Percentiles rank a stretch among this genome's conserved stretches.
Conservation (phyloP, 352 stramenopile genomes). For the Globisporangium paroecandrum region DNA sequence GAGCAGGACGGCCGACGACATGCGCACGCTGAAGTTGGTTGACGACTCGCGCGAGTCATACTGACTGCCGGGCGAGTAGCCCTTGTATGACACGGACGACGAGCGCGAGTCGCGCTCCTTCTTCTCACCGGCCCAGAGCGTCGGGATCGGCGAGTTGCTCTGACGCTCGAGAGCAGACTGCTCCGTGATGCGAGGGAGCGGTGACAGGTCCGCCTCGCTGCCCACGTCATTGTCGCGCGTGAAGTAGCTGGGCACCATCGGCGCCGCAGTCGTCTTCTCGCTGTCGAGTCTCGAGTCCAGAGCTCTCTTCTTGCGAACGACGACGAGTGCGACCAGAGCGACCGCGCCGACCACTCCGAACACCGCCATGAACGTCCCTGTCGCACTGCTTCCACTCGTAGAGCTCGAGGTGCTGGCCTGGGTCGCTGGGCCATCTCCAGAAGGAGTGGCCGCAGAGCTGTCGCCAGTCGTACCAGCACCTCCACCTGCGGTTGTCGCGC, state of each 20-base stretch:
- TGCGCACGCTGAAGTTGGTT: slow-evolving; percentile 15
- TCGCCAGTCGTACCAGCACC: slow-evolving; percentile 18
- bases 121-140: slow-evolving; percentile 27
- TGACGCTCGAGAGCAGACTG: slow-evolving; percentile 5
- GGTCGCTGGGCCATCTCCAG: not conserved
- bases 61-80: slow-evolving; percentile 13
- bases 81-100: slow-evolving; percentile 36
- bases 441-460: not conserved
- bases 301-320: slow-evolving; percentile 43
- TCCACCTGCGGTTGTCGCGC: slow-evolving; percentile 21
- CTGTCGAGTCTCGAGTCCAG: slow-evolving; percentile 43
- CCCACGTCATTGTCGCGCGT: slow-evolving; percentile 27
- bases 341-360: slow-evolving; percentile 43
- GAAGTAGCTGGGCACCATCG: slow-evolving; percentile 36
- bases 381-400: slow-evolving; percentile 28
- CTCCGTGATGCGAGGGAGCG: slow-evolving; percentile 15
- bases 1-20: slow-evolving; percentile 43
- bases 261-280: slow-evolving; percentile 40
- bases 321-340: slow-evolving; percentile 41
- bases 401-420: slow-evolving; percentile 29
- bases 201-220: slow-evolving; percentile 28
- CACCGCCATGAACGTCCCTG: slow-evolving; percentile 46
- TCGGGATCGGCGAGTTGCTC: slow-evolving; percentile 43
- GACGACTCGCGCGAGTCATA: slow-evolving; percentile 8
- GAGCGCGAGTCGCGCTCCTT: slow-evolving; percentile 38